Evolutionary conservation across 108 stramenopile species (phyloP), one percentile per base, ranked within the genome.

Genomic region (Pelagomonas calceolata): DNA sequence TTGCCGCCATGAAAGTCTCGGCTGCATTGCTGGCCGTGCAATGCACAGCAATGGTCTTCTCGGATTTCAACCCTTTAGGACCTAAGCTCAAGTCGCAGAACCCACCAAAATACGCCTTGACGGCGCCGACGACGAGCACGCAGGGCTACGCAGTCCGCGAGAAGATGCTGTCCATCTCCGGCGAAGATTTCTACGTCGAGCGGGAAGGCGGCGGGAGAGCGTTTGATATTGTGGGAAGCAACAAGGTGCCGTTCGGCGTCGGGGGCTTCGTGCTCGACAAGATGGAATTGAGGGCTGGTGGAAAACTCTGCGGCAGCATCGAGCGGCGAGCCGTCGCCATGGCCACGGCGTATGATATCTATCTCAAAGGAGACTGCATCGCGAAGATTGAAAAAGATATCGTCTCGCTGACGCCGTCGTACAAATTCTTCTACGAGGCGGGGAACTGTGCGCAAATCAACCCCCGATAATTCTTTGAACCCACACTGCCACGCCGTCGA

Each of bases 161-260:
- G 51, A 26, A 16, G 51, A 17, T 60, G 21, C 29, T 60, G 3
- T 9, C 7, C 51, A 60, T 60, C 21, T 26, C 21, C 51, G 51
- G 51, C 51, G 51, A 60, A 26, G 51, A 60, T 26, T 60, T 60
- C 26, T 1, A 1, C 21, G 29, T 60, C 51, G 21, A 26, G 51
- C 0, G 1, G 21, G 51, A 60, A 26, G 51, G 0, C 21, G 51
- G 51, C 51, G 21, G 10, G 51, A 1, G 0, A 26, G 26, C 26
- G 21, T 60, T 60, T 26, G 21, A 26, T 26, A 26, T 74, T 46
- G 32, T 74, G 33, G 26, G 51, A 12, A 68, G 29, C 29, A 46
- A 68, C 73, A 65, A 37, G 51, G 73, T 44, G 51, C 45, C 30
- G 46, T 51, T 44, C 34, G 51, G 60, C 51, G 34, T 74, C 43